Base-by-base conservation (phyloP, 306 rosid species). In the Sicyos baderoa region DNA sequence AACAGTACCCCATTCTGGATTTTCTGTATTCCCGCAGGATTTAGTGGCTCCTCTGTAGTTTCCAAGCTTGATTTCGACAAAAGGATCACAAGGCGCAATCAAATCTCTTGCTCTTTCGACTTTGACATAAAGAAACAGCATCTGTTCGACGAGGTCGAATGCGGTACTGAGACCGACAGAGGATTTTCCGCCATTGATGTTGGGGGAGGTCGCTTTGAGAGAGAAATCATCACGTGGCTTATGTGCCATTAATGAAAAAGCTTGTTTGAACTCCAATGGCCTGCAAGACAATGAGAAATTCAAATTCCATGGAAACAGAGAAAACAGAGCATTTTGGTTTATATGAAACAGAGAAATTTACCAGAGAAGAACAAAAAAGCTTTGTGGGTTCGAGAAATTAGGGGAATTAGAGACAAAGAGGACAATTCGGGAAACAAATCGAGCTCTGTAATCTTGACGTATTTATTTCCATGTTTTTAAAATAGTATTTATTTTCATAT, bases 81-180 rank as follows among this genome's bases (percentile, higher is more conserved):
- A 82, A 9, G 78, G 69, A 17, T 77, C 66, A 19, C 27, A 44
- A 0, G 47, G 37, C 19, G 40, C 12, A 16, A 64, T 22, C 19
- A 85, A 78, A 55, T 80, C 48, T 69, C 71, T 77, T 0, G 80
- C 78, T 71, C 52, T 76, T 25, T 74, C 72, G 14, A 82, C 65
- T 47, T 73, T 78, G 15, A 85, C 83, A 23, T 61, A 85, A 50
- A 85, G 74, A 76, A 75, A 85, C 8, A 72, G 21, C 84, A 82
- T 77, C 61, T 76, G 71, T 71, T 85, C 89, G 1, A 85, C 86
- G 4, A 85, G 85, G 47, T 82, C 83, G 0, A 66, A 73, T 56
- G 25, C 29, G 7, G 79, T 75, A 18, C 29, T 25, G 53, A 69
- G 56, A 0, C n/a, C 75, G 45, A 57, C 78, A 0, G 16, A 22